These are phyloP conservation scores for Fusarium algeriense DNA, from an alignment of 2,329 filamentous ascomycete species.

Conservation along the genomic window DNA sequence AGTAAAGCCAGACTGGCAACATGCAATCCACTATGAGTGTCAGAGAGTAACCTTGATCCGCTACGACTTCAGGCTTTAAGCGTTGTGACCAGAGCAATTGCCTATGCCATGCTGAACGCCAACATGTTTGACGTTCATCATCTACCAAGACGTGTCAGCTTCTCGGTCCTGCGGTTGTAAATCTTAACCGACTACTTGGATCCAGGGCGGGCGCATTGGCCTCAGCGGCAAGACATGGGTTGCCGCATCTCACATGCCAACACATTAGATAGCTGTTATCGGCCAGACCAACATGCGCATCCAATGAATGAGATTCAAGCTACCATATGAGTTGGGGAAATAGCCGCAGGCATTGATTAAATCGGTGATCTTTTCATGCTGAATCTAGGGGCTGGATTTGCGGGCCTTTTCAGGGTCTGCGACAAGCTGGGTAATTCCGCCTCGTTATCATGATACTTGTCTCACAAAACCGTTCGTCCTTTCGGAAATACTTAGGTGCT, in stretches of 20 bases:
- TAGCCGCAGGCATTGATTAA: conserved; percentile 16
- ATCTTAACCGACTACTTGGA: conserved; percentile 38
- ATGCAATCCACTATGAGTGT: conserved; percentile 28
- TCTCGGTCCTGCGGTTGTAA: conserved; percentile 18
- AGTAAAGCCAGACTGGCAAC: conserved; percentile 35
- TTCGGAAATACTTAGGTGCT: conserved; percentile 20
- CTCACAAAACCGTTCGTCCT: conserved; percentile 12
- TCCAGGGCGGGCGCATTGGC: conserved; percentile 41
- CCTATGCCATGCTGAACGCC: neutral
- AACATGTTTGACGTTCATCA: neutral
- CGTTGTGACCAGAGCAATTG: neutral
- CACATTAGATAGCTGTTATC: conserved; percentile 23
- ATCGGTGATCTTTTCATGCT: conserved; percentile 26
- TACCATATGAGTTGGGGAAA: conserved; percentile 15
- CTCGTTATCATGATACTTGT: conserved; percentile 4
- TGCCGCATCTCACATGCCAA: conserved; percentile 30
- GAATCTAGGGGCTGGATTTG: conserved; percentile 31
- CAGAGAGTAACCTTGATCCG: conserved; percentile 6
- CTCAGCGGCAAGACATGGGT: conserved; percentile 35
- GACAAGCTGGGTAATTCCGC: conserved; percentile 24
- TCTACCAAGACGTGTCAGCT: neutral
- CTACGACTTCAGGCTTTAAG: neutral
- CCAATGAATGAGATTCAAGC: conserved; percentile 10
- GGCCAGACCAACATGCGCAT: conserved; percentile 18
- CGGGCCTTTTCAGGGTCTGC: conserved; percentile 14